Base-by-base conservation (phyloP, 805 yeast genomes). In the Scheffersomyces spartinae region DNA sequence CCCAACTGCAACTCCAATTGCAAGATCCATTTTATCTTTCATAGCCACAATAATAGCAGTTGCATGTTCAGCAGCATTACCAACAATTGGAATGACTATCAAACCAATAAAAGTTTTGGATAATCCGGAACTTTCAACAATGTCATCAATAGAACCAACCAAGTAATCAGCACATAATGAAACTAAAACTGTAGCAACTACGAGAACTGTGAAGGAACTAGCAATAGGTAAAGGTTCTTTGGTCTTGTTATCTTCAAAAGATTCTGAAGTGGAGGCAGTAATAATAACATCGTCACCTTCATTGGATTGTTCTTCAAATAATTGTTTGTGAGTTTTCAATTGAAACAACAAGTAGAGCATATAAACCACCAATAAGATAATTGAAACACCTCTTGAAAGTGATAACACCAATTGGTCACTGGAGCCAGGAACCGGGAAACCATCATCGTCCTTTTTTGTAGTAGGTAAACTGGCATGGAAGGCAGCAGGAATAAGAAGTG, bases 31-130 rank as follows among this genome's bases (percentile, higher is more conserved):
- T 57, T 91, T 91, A 54, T 91, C 83, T 56, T 85, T 85, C 68
- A 75, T 72, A 13, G 98, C 97, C 25, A 91, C 97, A 34, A 84
- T 69, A 18, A 91, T 79, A 3, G 97, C 95, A 11, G 98, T 91
- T 26, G 84, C 97, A 52, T 91, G 98, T 53, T 91, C 98, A 8
- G 97, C 97, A 3, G 98, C 98, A 44, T 91, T 91, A 29, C 97
- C 98, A 15, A 91, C 97, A 35, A 91, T 88, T 20, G 98, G 98
- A 34, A 91, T 78, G 23, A 91, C 73, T 39, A 91, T 78, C 38
- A 91, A 64, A 49, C 97, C 97, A 43, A 91, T 84, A 43, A 91
- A 91, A 0, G 97, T 85, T 67, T 88, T 86, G 22, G 95, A 81
- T 28, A 91, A 63, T 3, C 95, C 95, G 3, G 94, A 73, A 16